Percentiles rank a stretch among this genome's conserved stretches.
phyloP scores from a whole-genome alignment of 208 protist species.

The Crithidia mellificae region DNA sequence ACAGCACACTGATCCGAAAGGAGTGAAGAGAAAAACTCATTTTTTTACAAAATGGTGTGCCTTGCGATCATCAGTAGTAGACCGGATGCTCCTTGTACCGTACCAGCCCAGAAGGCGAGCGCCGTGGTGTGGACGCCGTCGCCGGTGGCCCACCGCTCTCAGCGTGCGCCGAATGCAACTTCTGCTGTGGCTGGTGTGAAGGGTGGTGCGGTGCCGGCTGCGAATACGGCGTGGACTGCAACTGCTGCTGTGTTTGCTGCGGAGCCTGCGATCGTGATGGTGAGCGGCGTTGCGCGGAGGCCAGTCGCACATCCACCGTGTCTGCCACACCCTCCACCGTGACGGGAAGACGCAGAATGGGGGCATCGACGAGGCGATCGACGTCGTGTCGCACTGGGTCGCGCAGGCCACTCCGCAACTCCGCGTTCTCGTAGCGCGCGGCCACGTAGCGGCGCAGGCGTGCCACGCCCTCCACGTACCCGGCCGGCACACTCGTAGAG shows the following conservation, averaged over 20 bases:
- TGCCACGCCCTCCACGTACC: slow-evolving; percentile 82
- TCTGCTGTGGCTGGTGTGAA: not conserved
- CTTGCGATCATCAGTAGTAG: slow-evolving; percentile 10
- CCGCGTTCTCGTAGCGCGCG: slow-evolving; percentile 16
- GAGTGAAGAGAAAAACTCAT: not conserved
- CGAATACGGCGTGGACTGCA: no score
- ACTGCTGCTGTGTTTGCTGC: not conserved
- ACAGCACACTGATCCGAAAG: not conserved
- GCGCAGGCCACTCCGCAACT: slow-evolving; percentile 35
- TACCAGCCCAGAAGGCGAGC: not conserved
- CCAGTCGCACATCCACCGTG: slow-evolving; percentile 59
- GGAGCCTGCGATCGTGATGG: not conserved
- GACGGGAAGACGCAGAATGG: slow-evolving; percentile 71
- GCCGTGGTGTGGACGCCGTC: not conserved
- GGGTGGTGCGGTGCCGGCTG: no score
- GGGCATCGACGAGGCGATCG: slow-evolving; percentile 17
- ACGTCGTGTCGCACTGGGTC: slow-evolving; percentile 22
- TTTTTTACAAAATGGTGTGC: no score
- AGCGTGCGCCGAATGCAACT: not conserved
- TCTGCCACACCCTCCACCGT: slow-evolving; percentile 25
- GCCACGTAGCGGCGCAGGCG: slow-evolving; percentile 56
- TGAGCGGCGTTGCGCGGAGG: slow-evolving; percentile 13
- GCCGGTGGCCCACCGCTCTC: not conserved
- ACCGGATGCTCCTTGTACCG: slow-evolving; percentile 20
- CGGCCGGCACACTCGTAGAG: slow-evolving; percentile 57